Evolutionary conservation across 2,329 filamentous ascomycete species (phyloP), one percentile per base, ranked within the genome.

Genomic region (Cryphonectria nitschkei): DNA sequence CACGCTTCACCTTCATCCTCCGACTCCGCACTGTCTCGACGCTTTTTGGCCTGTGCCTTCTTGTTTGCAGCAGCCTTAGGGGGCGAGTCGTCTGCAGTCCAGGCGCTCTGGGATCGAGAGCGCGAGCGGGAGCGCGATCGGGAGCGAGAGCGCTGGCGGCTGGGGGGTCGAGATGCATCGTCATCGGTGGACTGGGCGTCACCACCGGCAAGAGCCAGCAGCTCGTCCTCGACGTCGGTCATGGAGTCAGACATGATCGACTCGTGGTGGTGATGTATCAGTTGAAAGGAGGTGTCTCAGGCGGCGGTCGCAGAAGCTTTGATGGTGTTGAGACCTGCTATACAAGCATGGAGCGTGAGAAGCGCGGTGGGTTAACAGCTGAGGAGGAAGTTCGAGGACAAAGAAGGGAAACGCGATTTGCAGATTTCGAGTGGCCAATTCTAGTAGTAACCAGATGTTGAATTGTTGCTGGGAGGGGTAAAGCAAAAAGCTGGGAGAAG

Each of bases 121-220:
- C 68, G 65, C 29, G 65, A 65, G 22, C 46, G 65, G 34, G 68
- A 61, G 14, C 68, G 66, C 50, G 65, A 65, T 34, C 58, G 65
- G 29, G 89, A 87, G 67, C 85, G 84, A 63, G 88, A 87, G 52
- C 82, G 85, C 75, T 86, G 84, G 77, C 88, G 82, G 80, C 88
- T 85, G 76, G 82, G 82, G 76, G 84, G 84, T 81, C 84, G 83
- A 78, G 84, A 82, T 81, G 82, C 80, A 81, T 89, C 88, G 76
- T 88, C 88, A 77, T 86, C 88, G 71, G 89, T 88, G 68, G 84
- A 87, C 72, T 86, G 86, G 73, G 89, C 92, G 75, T 93, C 72
- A 37, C 69, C 94, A 77, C 94, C 96, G 68, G 95, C 96, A 75
- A 98, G 90, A 78, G 93, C 95, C 74, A 98, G 91, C 75, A 98